Evolutionary conservation across 1,139 yeast genomes (phyloP), one percentile per base, ranked within the genome.

Genomic region (Zhuliangozyma parablackwelliae): DNA sequence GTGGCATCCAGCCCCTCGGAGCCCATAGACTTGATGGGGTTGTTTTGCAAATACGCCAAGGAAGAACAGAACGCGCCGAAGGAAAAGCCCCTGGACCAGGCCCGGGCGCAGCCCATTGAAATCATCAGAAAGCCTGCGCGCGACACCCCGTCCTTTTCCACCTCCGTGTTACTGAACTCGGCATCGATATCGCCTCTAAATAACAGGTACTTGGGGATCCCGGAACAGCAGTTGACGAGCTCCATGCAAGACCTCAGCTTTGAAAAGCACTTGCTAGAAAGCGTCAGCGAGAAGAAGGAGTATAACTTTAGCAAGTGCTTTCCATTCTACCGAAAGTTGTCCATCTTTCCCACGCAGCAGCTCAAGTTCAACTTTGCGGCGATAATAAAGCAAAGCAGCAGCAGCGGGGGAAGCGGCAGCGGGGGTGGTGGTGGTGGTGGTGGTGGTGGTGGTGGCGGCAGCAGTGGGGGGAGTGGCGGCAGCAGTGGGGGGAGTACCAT

Each of bases 271-370:
- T 40, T 56, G n/a, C 45, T 56, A 10, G 46, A 54, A 33, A 53
- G 52, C 24, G 50, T 63, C 25, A 63, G 60, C 41, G 74, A 72
- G 45, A 64, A 64, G 33, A 74, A 75, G 42, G 95, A 86, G 54
- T 69, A 75, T 45, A 71, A 80, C 40, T 87, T 81, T 57, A 79
- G 82, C 12, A 82, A 81, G 50, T 86, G 94, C 49, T 89, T 87
- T 61, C 97, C 97, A 1, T 76, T 80, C 40, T 86, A 84, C 55
- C 67, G 96, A 39, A 82, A 82, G 51, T 69, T 80, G 36, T 69
- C 75, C 29, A 78, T 81, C 28, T 82, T 74, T 54, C 72, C 75
- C 20, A 82, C 92, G 0, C 90, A 82, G 47, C 78, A 79, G 24
- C 56, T 72, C 27, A 71, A 67, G 40, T 63, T 78, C 36, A 64